Conservation (phyloP, 78 protist species). For the Dictyostelium brefeldianum region DNA sequence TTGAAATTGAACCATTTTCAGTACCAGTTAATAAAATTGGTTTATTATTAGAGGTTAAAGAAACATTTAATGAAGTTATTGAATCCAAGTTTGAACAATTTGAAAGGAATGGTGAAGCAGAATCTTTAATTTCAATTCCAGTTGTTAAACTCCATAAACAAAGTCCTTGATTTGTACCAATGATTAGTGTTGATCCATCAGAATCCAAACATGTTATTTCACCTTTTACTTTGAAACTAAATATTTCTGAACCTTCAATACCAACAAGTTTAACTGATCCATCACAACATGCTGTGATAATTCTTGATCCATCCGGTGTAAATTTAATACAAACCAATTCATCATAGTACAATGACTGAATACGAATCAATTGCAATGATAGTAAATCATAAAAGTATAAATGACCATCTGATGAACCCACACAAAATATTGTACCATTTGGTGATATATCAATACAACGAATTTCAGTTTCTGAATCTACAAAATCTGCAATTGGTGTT, state of each 20-base stretch:
- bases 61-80: constrained; percentile 37
- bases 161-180: constrained; percentile 43
- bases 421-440: constrained; percentile 46
- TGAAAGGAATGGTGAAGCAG: constrained; percentile 11
- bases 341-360: not conserved
- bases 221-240: constrained; percentile 10
- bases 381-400: constrained; percentile 38
- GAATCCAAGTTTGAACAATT: constrained; percentile 13
- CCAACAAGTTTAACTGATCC: constrained; percentile 51
- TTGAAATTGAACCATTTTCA: constrained; percentile 25
- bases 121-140: constrained; percentile 51
- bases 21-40: constrained; percentile 47
- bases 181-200: constrained; percentile 47
- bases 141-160: constrained; percentile 62
- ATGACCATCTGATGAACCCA: constrained; percentile 74
- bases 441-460: constrained; percentile 51
- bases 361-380: constrained; percentile 3
- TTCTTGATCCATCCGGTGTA: constrained; percentile 61
- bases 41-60: not conserved
- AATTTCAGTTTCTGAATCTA: constrained; percentile 80
- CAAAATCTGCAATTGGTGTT: constrained; percentile 78
- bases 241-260: constrained; percentile 67
- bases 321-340: constrained; percentile 22
- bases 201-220: constrained; percentile 62
- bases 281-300: constrained; percentile 4